These are phyloP conservation scores for Inga leiocalycina DNA, from an alignment of 306 rosid genomes.

Conservation along the genomic window DNA sequence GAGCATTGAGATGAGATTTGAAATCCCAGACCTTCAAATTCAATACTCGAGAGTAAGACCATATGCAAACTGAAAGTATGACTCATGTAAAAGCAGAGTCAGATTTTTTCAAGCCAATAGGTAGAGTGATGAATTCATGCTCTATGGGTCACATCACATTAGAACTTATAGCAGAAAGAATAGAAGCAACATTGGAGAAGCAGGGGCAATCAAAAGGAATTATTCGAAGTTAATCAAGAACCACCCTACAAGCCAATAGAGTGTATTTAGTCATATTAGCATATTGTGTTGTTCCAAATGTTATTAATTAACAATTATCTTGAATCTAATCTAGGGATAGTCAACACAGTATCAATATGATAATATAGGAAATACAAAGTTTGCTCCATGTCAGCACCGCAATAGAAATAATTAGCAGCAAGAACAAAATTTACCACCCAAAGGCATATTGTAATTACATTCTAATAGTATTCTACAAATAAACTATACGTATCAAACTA, in stretches of 20 bases:
- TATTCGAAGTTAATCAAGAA: not conserved
- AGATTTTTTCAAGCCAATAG: slow-evolving; percentile 3
- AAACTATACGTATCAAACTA: not conserved
- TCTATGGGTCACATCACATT: not conserved
- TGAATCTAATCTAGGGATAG: not conserved
- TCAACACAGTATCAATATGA: not conserved
- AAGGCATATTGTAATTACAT: not conserved
- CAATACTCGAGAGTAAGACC: slow-evolving; percentile 27
- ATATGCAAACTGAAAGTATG: slow-evolving; percentile 1
- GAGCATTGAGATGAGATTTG: slow-evolving; percentile 76
- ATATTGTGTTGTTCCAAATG: not conserved
- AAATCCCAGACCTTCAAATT: slow-evolving; percentile 84
- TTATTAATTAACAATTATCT: not conserved
- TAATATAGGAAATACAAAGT: not conserved
- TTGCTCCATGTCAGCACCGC: not conserved
- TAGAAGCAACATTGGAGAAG: not conserved
- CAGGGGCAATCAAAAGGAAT: not conserved
- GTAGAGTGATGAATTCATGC: not conserved
- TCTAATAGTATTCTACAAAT: not conserved
- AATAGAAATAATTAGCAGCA: not conserved
- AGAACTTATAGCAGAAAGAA: not conserved
- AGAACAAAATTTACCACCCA: not conserved
- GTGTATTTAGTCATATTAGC: not conserved
- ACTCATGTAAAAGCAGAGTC: not conserved
- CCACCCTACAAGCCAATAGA: not conserved